Conservation (phyloP, 257 asterid genomes). For the Solanum commersonii region DNA sequence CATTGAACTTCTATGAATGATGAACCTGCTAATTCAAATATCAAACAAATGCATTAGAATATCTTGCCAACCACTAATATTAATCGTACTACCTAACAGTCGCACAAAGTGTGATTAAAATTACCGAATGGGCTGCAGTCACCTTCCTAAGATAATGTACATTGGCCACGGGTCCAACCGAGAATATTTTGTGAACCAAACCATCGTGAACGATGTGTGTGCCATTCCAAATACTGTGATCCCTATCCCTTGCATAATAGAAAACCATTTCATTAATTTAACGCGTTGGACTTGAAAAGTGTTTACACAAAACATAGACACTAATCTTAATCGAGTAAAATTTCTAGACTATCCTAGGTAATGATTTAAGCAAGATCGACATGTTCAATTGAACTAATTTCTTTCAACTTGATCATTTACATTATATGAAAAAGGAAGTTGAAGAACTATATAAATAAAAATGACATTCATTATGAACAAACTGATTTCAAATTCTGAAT, state of each 20-base stretch:
- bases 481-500: background rate
- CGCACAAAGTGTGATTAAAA: background rate
- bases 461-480: background rate
- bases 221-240: too few species aligned
- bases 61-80: background rate
- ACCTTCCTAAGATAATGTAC: too few species aligned
- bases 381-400: background rate
- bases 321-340: background rate
- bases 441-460: too few species aligned
- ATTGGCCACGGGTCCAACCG: too few species aligned
- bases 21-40: slow-evolving; percentile 64
- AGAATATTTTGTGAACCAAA: too few species aligned
- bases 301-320: background rate
- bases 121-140: slow-evolving; percentile 81
- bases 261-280: too few species aligned
- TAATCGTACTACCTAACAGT: background rate
- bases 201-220: too few species aligned
- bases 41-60: background rate
- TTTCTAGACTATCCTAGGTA: too few species aligned
- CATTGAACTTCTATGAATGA: slow-evolving; percentile 84
- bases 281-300: background rate
- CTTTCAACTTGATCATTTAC: background rate
- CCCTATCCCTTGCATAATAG: too few species aligned
- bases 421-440: background rate
- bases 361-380: background rate